Evolutionary conservation across 176 grass and related monocot species (phyloP), one percentile per base, ranked within the genome.

Genomic region (Canna indica): DNA sequence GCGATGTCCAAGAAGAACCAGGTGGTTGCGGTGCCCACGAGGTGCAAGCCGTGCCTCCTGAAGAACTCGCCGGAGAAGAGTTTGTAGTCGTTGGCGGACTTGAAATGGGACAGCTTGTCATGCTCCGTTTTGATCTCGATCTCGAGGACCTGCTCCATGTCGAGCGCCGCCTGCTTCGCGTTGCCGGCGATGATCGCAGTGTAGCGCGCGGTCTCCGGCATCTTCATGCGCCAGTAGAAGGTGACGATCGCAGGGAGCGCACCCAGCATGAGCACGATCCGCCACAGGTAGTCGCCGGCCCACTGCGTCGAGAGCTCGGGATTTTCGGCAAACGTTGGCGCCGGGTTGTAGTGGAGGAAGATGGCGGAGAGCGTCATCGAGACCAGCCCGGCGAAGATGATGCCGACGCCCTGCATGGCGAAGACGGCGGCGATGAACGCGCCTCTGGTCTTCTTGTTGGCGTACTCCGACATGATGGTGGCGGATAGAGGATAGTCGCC

Each of bases 391-490:
- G 78, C 86, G 70, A 81, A 81, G 70, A 88, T 80, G 82, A 85
- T 82, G 16, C 84, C 88, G 70, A 90, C 80, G 0, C 88, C 88
- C 50, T 91, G 85, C 88, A 91, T 91, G 11, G 88, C 85, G 71
- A 91, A 91, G 22, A 91, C 88, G 75, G 85, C 85, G 48, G 88
- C 88, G 73, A 91, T 85, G 76, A 91, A 91, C 0, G 85, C 82
- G 3, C 88, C 85, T 0, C 85, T 82, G 2, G 88, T 91, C 17
- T 53, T 42, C 76, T 91, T 91, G 79, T 87, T 91, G 13, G 85
- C 78, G 65, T 91, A 90, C 77, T 90, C 88, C 0, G 88, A 90
- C 88, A 90, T 90, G 84, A 90, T 90, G 16, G 88, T 90, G 44
- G 78, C 88, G 13, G 75, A 81, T 0, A 85, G 75, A n/a, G 83